These are phyloP conservation scores for Lophiotrema nucula DNA, from an alignment of 495 filamentous ascomycete species.

Conservation along the genomic window DNA sequence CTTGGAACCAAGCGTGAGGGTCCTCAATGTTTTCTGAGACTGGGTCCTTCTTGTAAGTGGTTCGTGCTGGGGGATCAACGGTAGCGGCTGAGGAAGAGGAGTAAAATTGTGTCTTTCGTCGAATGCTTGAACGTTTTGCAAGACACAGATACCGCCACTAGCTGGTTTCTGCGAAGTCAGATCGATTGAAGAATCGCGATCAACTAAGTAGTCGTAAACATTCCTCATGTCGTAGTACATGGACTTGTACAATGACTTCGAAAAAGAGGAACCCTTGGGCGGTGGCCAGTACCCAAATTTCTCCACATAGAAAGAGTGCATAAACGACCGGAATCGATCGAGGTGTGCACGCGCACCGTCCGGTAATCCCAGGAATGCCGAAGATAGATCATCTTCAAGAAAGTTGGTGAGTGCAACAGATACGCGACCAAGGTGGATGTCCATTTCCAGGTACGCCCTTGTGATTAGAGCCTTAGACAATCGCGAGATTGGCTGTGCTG, in stretches of 20 bases:
- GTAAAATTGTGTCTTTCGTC: slow-evolving; percentile 54
- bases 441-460: slow-evolving; percentile 61
- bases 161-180: slow-evolving; percentile 38
- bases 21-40: slow-evolving; percentile 33
- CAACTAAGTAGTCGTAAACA: slow-evolving; percentile 62
- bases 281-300: slow-evolving; percentile 68
- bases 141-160: slow-evolving; percentile 58
- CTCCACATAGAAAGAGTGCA: slow-evolving; percentile 57
- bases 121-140: slow-evolving; percentile 59
- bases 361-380: slow-evolving; percentile 54
- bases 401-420: slow-evolving; percentile 54
- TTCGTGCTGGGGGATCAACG: slow-evolving; percentile 53
- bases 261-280: slow-evolving; percentile 44
- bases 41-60: slow-evolving; percentile 19
- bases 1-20: slow-evolving; percentile 37
- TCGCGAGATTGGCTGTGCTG: slow-evolving; percentile 50
- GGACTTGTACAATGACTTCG: slow-evolving; percentile 50
- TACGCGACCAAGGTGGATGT: slow-evolving; percentile 52
- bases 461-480: slow-evolving; percentile 59
- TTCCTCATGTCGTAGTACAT: slow-evolving; percentile 64
- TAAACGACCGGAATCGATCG: slow-evolving; percentile 61
- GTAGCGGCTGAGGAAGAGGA: slow-evolving; percentile 57
- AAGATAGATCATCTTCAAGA: slow-evolving; percentile 59
- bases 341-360: slow-evolving; percentile 56
- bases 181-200: slow-evolving; percentile 47